Base-by-base conservation (phyloP, 768 basidiomycete genomes). In the Suillus luteus region DNA sequence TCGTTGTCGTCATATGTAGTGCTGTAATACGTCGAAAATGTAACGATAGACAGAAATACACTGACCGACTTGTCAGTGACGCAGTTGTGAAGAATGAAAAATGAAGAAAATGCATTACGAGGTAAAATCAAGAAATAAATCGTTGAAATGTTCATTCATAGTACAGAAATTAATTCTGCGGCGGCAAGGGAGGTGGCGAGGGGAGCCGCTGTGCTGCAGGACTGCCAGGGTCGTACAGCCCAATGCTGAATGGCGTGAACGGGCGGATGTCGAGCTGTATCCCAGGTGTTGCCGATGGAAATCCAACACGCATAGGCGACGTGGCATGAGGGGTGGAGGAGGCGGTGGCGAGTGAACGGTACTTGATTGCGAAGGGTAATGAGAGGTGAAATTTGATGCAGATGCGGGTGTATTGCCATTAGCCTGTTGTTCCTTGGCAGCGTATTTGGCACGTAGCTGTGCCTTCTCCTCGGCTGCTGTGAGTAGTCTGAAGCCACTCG, bases 391-490 rank as follows among this genome's bases (percentile, higher is more conserved):
- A 31, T 66, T 65, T 64, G 60, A 67, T 66, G 43, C 67, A 65
- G 61, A 55, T 69, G 61, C 60, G 58, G 35, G 62, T 35, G 49
- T 65, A 48, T 64, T 46, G 51, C 57, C 59, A 61, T 72, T 78
- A 0, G 63, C 57, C 22, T 63, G 64, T 19, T 66, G 75, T 37
- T 89, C 84, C 67, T 87, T 84, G 1, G 81, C 82, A 33, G 85
- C 90, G 66, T 85, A 91, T 72, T 81, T 83, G 5, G 89, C 88
- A 43, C 78, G 80, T 12, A 93, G 73, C 62, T 85, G 73, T 24
- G 89, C 90, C 77, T 94, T 93, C 76, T 94, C 92, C 68, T 94
- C 91, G 0, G 85, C 87, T 3, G 92, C 92, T 2, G 88, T 87
- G 59, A 92, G 75, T 22, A 78, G 76, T 22, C 67, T 73, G 31